A percentile compares a stretch with the other conserved stretches of the same genome.
Conservation (phyloP, 2,329 filamentous ascomycete genomes). For the Fusarium sp. region DNA sequence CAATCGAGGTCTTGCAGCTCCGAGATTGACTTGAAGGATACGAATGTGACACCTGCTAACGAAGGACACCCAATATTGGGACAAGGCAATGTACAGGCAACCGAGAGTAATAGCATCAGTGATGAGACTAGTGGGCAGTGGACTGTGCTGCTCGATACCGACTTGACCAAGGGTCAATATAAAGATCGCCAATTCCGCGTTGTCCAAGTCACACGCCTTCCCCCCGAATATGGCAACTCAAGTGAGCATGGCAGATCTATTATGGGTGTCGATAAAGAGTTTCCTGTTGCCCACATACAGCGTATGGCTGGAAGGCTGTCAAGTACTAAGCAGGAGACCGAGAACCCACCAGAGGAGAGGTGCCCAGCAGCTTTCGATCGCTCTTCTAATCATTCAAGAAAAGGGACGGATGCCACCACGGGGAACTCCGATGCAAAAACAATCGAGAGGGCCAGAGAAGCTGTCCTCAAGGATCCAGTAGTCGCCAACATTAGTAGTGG, state of each 20-base stretch:
- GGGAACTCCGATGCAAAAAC: neutral
- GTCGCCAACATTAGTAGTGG: conserved; percentile 19
- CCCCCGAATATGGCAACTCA: neutral
- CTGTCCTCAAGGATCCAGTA: conserved; percentile 34
- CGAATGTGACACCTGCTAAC: neutral
- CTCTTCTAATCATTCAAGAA: neutral
- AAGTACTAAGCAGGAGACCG: conserved; percentile 10
- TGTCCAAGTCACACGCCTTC: conserved; percentile 29
- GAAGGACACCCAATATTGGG: neutral
- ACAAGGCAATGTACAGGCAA: neutral
- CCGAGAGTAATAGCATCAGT: neutral
- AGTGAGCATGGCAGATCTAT: neutral
- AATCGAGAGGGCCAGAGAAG: conserved; percentile 17
- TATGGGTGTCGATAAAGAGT: neutral
- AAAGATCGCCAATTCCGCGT: conserved; percentile 25
- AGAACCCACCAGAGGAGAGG: neutral
- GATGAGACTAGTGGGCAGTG: conserved; percentile 4
- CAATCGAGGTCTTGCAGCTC: conserved; percentile 8
- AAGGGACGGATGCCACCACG: neutral
- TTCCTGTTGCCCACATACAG: conserved; percentile 30
- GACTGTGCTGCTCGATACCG: conserved; percentile 10
- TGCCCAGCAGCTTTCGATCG: neutral
- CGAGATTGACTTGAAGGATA: conserved; percentile 4
- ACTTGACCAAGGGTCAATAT: neutral
- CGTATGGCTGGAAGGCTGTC: neutral